Evolutionary conservation across 106 monocot genomes (phyloP), one percentile per base, ranked within the genome.

Genomic region (Dactylorhiza incarnata): DNA sequence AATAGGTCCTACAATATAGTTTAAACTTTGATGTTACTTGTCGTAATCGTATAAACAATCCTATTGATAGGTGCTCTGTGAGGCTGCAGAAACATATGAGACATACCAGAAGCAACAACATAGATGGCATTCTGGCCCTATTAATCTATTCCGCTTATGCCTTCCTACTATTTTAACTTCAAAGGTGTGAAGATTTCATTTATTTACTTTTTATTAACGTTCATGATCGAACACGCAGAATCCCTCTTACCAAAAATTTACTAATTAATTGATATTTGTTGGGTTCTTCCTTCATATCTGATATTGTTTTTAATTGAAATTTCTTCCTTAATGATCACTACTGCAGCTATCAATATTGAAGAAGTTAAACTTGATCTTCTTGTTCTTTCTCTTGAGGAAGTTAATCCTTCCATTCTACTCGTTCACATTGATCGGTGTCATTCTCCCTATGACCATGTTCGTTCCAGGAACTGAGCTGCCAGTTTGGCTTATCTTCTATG

Each of bases 381-480:
- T 89, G 52, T 86, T 89, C 73, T 89, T 89, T 69, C 83, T 89
- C 45, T 77, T 86, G 50, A 81, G 89, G 74, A 89, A 89, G 73
- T 72, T 93, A 13, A 83, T 93, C n/a, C 93, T 93, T 75, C 93
- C 93, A 72, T 88, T 93, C 73, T 86, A 93, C 75, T 93, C 93
- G 0, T 90, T 93, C 85, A 84, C 82, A 67, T 73, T 93, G 29
- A 88, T 85, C n/a, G 85, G 88, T 59, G 49, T 88, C 29, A 88
- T 88, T 26, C 83, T 88, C n/a, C 88, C 88, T 17, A 67, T 85
- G 11, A 88, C 85, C 26, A 88, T 88, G 88, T 88, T 88, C 76
- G 88, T 88, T 20, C 88, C 85, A 0, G 88, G 85, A 67, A 79
- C 85, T 56, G 85, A 85, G 73, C 67, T 88, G 13, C 88, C 88